Evolutionary conservation across 2,329 filamentous ascomycete species (phyloP), one percentile per base, ranked within the genome.

Genomic region (Fusarium sp.): DNA sequence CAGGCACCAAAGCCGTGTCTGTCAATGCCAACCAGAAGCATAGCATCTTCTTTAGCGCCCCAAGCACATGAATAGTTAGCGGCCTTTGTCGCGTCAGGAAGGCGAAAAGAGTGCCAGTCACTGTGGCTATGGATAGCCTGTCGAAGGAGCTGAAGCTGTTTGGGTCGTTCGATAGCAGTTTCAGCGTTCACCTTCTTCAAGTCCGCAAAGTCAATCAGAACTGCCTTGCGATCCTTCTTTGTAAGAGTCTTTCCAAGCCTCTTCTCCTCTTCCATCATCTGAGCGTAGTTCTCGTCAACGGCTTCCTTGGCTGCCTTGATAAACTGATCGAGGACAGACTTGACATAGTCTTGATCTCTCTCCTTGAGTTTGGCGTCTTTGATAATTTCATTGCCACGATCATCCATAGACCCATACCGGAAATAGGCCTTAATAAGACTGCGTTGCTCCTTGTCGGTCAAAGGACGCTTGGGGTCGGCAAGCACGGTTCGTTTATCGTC

Each of bases 221-320:
- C 93, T 1, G 96, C 96, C 81, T 99, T 99, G 80, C 94, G 94
- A 78, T 99, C 96, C 80, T 99, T 99, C 84, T 98, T 98, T 0
- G 95, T 97, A 58, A 97, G 82, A 4, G 90, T 87, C 78, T 96
- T 97, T 77, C 93, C 93, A 0, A 88, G 86, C 69, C 92, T 89
- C 79, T 96, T 93, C 74, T 97, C 94, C 76, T 94, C 93, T 67
- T 92, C 90, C 34, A 94, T 88, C 20, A 97, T 86, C 63, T 89
- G 89, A 24, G 91, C 90, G 67, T 88, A 92, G 73, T 94, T 91
- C 34, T 85, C 85, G 10, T 90, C 88, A 52, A 92, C 85, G 11
- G 89, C 88, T 58, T 87, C 82, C 45, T 85, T 83, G 48, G 87
- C 87, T 25, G 85, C 78, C 45, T 80, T 80, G 62, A 93, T 87